phyloP scores from a whole-genome alignment of 2,329 filamentous ascomycete species.

The Phoma herbarum region DNA sequence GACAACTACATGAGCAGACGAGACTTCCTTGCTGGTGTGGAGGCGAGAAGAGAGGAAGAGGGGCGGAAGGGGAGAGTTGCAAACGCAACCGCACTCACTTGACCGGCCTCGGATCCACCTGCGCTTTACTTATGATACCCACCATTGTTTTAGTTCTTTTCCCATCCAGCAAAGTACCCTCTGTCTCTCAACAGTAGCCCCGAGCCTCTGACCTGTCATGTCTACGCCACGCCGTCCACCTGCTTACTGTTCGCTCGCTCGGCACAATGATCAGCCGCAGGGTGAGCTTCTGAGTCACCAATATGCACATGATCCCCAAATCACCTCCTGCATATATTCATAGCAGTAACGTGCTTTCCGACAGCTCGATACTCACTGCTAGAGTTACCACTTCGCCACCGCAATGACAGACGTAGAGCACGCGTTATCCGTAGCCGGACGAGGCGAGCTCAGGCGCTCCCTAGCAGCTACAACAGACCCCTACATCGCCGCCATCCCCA shows the following conservation, averaged over 20 bases:
- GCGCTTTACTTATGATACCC: background rate
- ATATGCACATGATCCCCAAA: no score
- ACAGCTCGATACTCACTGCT: no score
- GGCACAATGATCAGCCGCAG: background rate
- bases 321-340: no score
- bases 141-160: background rate
- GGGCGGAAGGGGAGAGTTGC: slow-evolving; percentile 58
- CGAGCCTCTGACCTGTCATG: background rate
- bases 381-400: no score
- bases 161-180: background rate
- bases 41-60: slow-evolving; percentile 65
- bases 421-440: no score
- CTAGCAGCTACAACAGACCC: no score
- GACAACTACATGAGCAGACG: slow-evolving; percentile 68
- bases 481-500: background rate
- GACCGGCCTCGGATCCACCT: background rate
- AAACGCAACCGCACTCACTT: slow-evolving; percentile 18
- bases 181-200: background rate
- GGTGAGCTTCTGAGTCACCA: background rate
- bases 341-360: no score
- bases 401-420: no score
- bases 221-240: background rate
- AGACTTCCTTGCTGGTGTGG: slow-evolving; percentile 69
- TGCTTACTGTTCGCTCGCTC: background rate
- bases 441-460: no score